Evolutionary conservation across 1,284 basidiomycete genomes (phyloP), one percentile per base, ranked within the genome.

Genomic region (Leccinum insigne): DNA sequence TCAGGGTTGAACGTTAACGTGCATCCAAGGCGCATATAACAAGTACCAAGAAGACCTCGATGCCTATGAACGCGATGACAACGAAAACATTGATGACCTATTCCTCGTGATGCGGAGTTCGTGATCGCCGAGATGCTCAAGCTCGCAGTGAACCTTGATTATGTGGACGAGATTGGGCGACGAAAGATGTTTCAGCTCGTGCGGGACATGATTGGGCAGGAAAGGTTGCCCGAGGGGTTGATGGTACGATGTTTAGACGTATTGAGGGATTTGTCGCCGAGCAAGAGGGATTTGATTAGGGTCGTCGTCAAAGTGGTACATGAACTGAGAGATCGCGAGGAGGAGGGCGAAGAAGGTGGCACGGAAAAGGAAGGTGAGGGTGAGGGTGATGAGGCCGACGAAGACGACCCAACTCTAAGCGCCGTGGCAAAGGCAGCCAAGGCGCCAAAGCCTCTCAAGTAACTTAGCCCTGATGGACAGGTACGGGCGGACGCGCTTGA

Each of bases 91-190:
- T 29, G 83, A 21, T 21, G 21, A 21, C 21, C 21, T 21, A 88
- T 64, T 75, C 14, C 61, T 69, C 14, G 63, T 21, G 21, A 73
- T 5, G 44, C 63, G 2, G 90, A 93, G 66, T 92, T 95, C 68
- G 81, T 96, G 14, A 85, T 98, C 38, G 85, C 88, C 2, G 94
- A 98, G 75, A 78, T 99, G 71, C 82, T 98, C 44, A 86, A 87
- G 63, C 86, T 98, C 62, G 91, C 93, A 0, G 84, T 95, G 35
- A 90, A 91, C 67, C 82, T 96, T 49, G 97, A 99, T 78, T 99
- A 96, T 71, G 90, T 89, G 35, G 98, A 99, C 78, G 96, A 99
- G 78, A 95, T 96, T 72, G 96, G 98, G 11, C 79, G 96, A 65
- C 82, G 96, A 66, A 96, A 95, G 79, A 93, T 98, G 83, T 97